Evolutionary conservation across 2,329 filamentous ascomycete species (phyloP), one percentile per base, ranked within the genome.

Genomic region (Exophiala alcalophila): DNA sequence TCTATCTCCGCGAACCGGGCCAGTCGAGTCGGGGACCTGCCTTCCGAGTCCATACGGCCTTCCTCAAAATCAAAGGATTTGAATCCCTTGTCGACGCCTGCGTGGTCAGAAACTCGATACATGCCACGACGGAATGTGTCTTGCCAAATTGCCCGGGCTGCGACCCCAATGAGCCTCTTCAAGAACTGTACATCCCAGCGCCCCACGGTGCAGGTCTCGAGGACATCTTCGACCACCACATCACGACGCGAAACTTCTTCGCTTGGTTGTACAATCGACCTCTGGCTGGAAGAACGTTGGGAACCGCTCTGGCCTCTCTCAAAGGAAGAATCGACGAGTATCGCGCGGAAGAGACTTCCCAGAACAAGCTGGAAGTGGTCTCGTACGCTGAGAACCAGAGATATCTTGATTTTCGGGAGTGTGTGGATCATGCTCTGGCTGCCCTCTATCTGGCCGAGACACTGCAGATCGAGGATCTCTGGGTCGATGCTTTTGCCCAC

Each of bases 401-500:
- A 10, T 91, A 91, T 55, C 63, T 81, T 5, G 73, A 81, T 45
- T 75, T 90, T 58, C 71, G 74, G 2, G 76, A 80, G 46, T 78
- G 80, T 47, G 78, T 83, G 0, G 74, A 81, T 37, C 80, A 89
- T 57, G 81, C 85, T 0, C 60, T 89, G 25, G 84, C 81, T 0
- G 68, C 82, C 30, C 65, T 91, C 9, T 76, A 76, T 36, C 73
- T 88, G 29, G 80, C 84, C 2, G 86, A 91, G 57, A 67, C 72
- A 15, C 82, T 81, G 51, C 74, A 77, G 37, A 63, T 84, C 18
- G 70, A 69, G 39, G 73, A 79, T n/a, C 64, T 86, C 9, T 91
- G 86, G 70, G 73, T 81, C 8, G 76, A 86, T 56, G 81, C 86
- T 0, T 88, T 90, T 62, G 74, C 77, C 10, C 86, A 92, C 57